A percentile compares a stretch with the other conserved stretches of the same genome.
Conservation (phyloP, 164 flowering plant species). For the Magnolia kwangsiensis region DNA sequence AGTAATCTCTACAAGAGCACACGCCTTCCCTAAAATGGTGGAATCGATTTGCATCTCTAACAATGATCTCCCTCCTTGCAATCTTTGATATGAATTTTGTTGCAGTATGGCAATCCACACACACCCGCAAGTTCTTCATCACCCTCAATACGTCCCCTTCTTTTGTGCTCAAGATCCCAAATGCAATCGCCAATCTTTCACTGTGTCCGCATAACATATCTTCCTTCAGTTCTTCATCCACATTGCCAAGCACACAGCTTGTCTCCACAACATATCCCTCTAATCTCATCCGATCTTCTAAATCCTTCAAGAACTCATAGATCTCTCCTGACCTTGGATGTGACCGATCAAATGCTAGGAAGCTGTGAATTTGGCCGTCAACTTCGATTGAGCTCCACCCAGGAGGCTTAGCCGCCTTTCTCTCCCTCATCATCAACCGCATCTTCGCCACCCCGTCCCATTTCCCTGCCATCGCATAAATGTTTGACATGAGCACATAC, state of each 20-base stretch:
- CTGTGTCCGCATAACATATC: conserved; percentile 15
- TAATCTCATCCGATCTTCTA: conserved; percentile 14
- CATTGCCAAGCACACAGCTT: conserved; percentile 8
- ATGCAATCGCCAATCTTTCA: conserved; percentile 14
- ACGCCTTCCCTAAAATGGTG: conserved; percentile 10
- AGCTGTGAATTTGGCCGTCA: conserved; percentile 8
- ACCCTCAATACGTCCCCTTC: conserved; percentile 8
- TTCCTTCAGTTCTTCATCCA: conserved; percentile 13
- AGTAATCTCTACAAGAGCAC: conserved; percentile 14
- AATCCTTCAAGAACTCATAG: conserved; percentile 5
- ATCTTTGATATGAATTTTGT: conserved; percentile 12
- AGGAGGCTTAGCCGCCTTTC: conserved; percentile 5
- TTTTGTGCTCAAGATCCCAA: conserved; percentile 13
- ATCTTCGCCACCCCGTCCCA: conserved; percentile 14
- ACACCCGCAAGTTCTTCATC: conserved; percentile 17
- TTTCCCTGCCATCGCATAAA: conserved; percentile 4
- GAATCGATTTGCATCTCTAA: conserved; percentile 14
- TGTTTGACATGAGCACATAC: conserved; percentile 18
- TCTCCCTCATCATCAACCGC: conserved; percentile 14
- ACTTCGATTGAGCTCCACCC: conserved; percentile 17
- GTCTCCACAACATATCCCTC: conserved; percentile 14
- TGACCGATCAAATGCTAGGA: conserved; percentile 8
- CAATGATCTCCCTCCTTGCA: conserved; percentile 9
- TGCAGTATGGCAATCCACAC: conserved; percentile 15
- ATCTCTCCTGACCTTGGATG: conserved; percentile 13